phyloP scores from a whole-genome alignment of 306 rosid species.

The Lupinus albus region DNA sequence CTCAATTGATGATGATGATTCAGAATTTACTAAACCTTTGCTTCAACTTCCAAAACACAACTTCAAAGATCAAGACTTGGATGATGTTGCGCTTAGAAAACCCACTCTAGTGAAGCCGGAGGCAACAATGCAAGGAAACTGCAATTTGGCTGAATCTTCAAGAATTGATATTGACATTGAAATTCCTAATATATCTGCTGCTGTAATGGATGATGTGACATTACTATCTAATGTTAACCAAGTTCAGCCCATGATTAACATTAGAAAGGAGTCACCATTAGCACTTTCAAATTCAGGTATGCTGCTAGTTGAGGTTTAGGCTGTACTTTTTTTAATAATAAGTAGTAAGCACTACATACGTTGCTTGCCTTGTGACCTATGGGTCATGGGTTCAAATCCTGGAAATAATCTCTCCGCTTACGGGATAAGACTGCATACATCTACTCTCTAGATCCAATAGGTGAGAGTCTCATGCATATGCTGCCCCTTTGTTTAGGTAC shows the following conservation, averaged over 20 bases:
- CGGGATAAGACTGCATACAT: too few species aligned
- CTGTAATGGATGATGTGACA: constrained; percentile 41
- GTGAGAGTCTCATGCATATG: too few species aligned
- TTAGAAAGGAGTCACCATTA: constrained; percentile 59
- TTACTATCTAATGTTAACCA: constrained; percentile 47
- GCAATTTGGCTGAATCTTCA: constrained; percentile 42
- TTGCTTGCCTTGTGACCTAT: too few species aligned
- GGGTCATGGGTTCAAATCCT: too few species aligned
- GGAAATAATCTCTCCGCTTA: too few species aligned
- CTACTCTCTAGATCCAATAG: too few species aligned
- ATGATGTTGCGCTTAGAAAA: constrained; percentile 38
- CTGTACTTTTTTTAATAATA: not conserved
- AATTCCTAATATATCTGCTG: constrained; percentile 36
- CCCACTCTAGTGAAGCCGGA: constrained; percentile 44
- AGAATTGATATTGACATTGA: constrained; percentile 41
- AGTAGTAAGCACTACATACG: not conserved
- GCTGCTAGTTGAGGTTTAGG: constrained; percentile 39
- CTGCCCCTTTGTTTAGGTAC: too few species aligned
- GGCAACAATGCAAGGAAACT: constrained; percentile 34
- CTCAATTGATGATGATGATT: constrained; percentile 48
- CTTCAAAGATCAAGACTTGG: constrained; percentile 36
- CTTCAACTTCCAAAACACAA: constrained; percentile 36
- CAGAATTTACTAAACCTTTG: constrained; percentile 34
- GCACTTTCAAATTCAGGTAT: constrained; percentile 68
- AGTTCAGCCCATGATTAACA: constrained; percentile 62